phyloP scores from a whole-genome alignment of 2,329 filamentous ascomycete genomes.

The Penicillium sp. region DNA sequence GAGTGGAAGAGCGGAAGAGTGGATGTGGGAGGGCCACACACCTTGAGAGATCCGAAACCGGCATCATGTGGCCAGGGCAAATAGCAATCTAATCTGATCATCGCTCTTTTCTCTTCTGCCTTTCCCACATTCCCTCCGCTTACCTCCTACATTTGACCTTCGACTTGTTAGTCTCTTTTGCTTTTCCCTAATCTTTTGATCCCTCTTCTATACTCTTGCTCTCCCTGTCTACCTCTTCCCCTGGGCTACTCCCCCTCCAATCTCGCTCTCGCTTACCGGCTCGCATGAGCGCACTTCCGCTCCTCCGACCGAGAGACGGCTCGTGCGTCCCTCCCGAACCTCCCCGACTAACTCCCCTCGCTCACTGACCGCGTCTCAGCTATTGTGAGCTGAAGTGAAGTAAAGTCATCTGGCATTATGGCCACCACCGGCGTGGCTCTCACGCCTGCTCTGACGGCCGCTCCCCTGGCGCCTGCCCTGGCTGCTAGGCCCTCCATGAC shows the following conservation, averaged over 20 bases:
- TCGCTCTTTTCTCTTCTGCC: conserved; percentile 25
- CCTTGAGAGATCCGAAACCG: conserved; percentile 31
- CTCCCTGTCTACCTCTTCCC: conserved; percentile 1
- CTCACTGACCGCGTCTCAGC: conserved; percentile 29
- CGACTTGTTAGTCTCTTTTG: conserved; percentile 15
- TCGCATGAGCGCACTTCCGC: conserved; percentile 40
- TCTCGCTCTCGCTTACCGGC: conserved; percentile 34
- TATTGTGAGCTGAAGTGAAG: conserved; percentile 23
- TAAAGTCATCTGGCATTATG: conserved; percentile 27
- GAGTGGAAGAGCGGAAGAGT: not conserved
- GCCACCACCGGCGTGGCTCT: conserved; percentile 43
- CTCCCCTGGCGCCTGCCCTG: conserved; percentile 37
- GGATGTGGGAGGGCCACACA: too few relatives aligned
- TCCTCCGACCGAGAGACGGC: conserved; percentile 39
- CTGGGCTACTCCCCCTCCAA: conserved; percentile 6
- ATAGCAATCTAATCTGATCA: conserved; percentile 33
- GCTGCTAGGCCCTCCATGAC: conserved; percentile 45
- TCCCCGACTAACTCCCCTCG: conserved; percentile 22
- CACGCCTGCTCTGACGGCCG: conserved; percentile 42
- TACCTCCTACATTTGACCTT: too few relatives aligned
- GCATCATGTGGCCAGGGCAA: conserved; percentile 30
- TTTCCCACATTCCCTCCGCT: conserved; percentile 16
- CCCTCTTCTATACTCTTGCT: not conserved
- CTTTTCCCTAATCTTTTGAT: conserved; percentile 7
- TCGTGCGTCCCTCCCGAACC: conserved; percentile 28